Conservation (phyloP, 495 filamentous ascomycete genomes). For the Gamarada debralockiae region DNA sequence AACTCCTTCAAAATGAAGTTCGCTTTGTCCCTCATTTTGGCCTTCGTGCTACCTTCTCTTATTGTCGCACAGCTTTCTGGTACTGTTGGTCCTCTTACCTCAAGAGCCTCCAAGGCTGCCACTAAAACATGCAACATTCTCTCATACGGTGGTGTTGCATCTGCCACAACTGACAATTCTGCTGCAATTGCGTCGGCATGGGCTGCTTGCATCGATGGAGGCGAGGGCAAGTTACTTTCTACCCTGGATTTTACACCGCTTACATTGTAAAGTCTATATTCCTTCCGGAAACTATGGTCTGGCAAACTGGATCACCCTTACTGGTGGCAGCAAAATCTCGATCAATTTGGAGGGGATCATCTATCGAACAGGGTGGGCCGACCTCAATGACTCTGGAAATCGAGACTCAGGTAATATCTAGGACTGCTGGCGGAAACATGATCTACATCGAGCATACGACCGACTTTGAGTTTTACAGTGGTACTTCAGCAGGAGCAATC, state of each 20-base stretch:
- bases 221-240: neutral
- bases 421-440: conserved; percentile 44
- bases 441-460: conserved; percentile 43
- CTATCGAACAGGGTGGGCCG: conserved; percentile 5
- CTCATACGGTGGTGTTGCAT: conserved; percentile 43
- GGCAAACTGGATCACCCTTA: conserved; percentile 10
- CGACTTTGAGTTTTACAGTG: conserved; percentile 51
- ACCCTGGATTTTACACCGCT: neutral
- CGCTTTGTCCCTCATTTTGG: too few relatives aligned
- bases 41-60: too few relatives aligned
- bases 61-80: conserved; percentile 39
- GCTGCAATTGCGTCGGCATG: conserved; percentile 42
- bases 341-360: conserved; percentile 26
- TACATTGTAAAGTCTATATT: conserved; percentile 32
- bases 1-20: too few relatives aligned
- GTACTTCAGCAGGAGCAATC: conserved; percentile 45
- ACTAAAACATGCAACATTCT: conserved; percentile 38
- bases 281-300: conserved; percentile 34
- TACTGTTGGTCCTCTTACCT: conserved; percentile 37
- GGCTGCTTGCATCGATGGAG: conserved; percentile 34
- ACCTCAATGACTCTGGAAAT: neutral
- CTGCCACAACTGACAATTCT: conserved; percentile 41
- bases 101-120: conserved; percentile 19
- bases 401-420: conserved; percentile 7
- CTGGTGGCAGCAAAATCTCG: neutral